Evolutionary conservation across 495 filamentous ascomycete species (phyloP).

Genomic region (Apiosordaria backusii): DNA sequence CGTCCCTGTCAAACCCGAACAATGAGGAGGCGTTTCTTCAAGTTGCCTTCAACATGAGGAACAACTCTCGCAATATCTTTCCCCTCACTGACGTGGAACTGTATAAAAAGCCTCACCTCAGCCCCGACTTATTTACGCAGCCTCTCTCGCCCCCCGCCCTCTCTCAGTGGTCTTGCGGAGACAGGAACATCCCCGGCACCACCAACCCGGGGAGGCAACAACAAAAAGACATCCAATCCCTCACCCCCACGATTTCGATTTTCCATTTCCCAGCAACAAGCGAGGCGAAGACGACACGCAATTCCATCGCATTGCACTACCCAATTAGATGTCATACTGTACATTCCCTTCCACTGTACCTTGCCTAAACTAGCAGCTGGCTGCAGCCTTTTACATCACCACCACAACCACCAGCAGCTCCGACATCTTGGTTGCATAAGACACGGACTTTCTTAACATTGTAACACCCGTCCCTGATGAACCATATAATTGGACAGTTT

Average conservation of each 20-base stretch:
- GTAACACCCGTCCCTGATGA: background rate
- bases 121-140: background rate
- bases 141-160: too few relatives aligned
- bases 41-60: background rate
- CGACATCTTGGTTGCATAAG: background rate
- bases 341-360: too few relatives aligned
- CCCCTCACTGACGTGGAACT: background rate
- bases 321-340: background rate
- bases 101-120: background rate
- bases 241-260: background rate
- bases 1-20: background rate
- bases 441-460: background rate
- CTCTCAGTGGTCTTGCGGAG: too few relatives aligned
- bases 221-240: background rate
- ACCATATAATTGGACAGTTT: background rate
- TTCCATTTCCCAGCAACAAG: background rate
- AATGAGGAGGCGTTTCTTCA: background rate
- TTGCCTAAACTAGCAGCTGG: background rate
- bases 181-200: too few relatives aligned
- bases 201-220: too few relatives aligned
- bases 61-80: background rate
- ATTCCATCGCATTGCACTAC: background rate
- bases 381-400: background rate
- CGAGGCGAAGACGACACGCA: background rate
- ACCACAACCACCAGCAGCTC: background rate